A percentile compares a stretch with the other conserved stretches of the same genome.
These are phyloP conservation scores for Typha latifolia DNA, from an alignment of 176 grass and related monocot genomes.

Conservation along the genomic window DNA sequence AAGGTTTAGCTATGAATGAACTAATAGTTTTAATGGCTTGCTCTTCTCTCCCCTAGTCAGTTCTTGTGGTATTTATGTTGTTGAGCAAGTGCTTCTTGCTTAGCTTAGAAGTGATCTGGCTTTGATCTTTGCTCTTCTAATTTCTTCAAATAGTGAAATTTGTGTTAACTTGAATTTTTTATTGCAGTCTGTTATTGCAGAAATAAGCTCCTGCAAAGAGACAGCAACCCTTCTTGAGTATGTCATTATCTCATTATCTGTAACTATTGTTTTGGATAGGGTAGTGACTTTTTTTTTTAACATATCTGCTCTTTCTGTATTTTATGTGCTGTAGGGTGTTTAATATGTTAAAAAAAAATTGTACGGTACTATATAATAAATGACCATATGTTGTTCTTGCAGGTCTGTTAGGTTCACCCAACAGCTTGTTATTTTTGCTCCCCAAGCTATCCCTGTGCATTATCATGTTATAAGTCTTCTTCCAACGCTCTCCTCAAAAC, in stretches of 20 bases:
- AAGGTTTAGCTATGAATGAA: conserved; percentile 43
- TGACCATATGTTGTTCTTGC: conserved; percentile 16
- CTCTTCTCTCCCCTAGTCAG: background rate
- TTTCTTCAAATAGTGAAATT: background rate
- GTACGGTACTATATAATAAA: background rate
- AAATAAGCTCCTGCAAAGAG: conserved; percentile 93
- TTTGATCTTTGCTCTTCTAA: background rate
- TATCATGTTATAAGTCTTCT: conserved; percentile 81
- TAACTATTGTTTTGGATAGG: conserved; percentile 5
- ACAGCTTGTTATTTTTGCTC: conserved; percentile 98
- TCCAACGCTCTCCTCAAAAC: conserved; percentile 79
- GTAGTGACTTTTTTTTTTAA: too few relatives aligned
- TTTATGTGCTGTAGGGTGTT: conserved; percentile 20
- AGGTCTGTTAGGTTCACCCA: conserved; percentile 96
- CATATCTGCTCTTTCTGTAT: background rate
- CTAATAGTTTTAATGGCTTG: background rate
- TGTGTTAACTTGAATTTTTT: conserved; percentile 14
- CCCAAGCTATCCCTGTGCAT: conserved; percentile 90
- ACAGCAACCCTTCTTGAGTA: conserved; percentile 85
- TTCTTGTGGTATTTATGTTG: conserved; percentile 8
- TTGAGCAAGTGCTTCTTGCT: conserved; percentile 9
- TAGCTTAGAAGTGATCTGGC: background rate
- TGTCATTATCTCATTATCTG: conserved; percentile 29
- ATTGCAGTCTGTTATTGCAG: conserved; percentile 92
- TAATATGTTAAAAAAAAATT: conserved; percentile 15